Base-by-base conservation (phyloP, 2,329 filamentous ascomycete species). In the Lasiodiplodia gonubiensis region DNA sequence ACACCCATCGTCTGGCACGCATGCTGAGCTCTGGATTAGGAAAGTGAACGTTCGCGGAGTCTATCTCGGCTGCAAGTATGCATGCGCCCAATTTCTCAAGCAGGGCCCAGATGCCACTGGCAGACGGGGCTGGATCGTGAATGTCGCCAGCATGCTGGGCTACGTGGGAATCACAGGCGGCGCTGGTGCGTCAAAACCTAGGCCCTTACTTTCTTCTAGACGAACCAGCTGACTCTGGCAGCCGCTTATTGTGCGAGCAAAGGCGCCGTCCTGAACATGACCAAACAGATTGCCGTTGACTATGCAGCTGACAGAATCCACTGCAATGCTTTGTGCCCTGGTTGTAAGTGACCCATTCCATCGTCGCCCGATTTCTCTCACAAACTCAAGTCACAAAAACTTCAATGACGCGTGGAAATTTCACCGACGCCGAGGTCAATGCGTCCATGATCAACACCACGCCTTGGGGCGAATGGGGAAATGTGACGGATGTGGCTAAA, bases 221-320 rank as follows among this genome's bases (percentile, higher is more conserved):
- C 3, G 5, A 48, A 16, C 27, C 46, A 23, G 37, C 21, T 42
- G 18, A 67, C 70, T 23, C 23, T 16, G 39, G 14, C 25, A 61
- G 57, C 57, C 23, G 74, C 76, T 21, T 85, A 85, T 70, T 82
- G 80, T 64, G 80, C 82, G 2, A 80, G 77, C 53, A 86, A 85
- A 70, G 81, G 80, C 5, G 83, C 82, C 0, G 81, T 84, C 4
- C 73, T 80, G 8, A 75, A 79, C 46, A 74, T 86, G 59, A 84
- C 83, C 3, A 81, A 80, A 64, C 77, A 80, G 60, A 74, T 82
- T 16, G 80, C 81, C 2, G 68, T 82, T 27, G 80, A 83, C 60
- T 81, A 81, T 66, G 80, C 78, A 3, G 72, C 74, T 42, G 71
- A 82, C 42, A 72, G 75, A n/a, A 80, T 84, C 51, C 77, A 82